These are phyloP conservation scores for Monilinia vaccinii-corymbosi DNA, from an alignment of 2,329 filamentous ascomycete species.

Conservation along the genomic window DNA sequence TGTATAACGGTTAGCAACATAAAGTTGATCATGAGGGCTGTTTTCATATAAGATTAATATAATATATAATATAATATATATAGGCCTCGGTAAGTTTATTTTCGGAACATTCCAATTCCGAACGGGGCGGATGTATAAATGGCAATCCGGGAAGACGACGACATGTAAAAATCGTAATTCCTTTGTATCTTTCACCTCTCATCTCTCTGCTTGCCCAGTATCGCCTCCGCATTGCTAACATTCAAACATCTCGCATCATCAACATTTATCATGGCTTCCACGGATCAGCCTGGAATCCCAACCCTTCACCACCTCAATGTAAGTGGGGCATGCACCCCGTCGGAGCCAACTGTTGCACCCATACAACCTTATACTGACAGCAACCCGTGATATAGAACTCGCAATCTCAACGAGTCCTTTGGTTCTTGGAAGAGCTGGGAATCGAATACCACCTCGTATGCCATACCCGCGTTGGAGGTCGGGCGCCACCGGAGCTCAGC, in stretches of 20 bases:
- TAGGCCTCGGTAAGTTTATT: too few relatives aligned
- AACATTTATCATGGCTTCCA: not conserved
- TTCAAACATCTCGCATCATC: not conserved
- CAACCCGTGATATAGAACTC: slow-evolving; percentile 41
- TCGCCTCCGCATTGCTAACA: not conserved
- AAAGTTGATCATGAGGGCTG: too few relatives aligned
- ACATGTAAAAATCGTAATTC: not conserved
- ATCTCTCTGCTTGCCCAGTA: not conserved
- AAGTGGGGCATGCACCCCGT: not conserved
- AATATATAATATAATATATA: too few relatives aligned
- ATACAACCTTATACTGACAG: not conserved
- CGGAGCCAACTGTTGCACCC: not conserved
- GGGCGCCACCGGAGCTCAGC: slow-evolving; percentile 60
- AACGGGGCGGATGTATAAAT: not conserved
- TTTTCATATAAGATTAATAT: too few relatives aligned
- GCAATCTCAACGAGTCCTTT: slow-evolving; percentile 56
- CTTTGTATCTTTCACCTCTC: too few relatives aligned
- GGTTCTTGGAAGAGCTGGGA: slow-evolving; percentile 60
- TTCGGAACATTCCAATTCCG: not conserved
- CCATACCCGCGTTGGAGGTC: slow-evolving; percentile 30
- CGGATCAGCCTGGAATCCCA: slow-evolving; percentile 9
- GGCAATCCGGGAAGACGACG: not conserved
- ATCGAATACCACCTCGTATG: slow-evolving; percentile 73
- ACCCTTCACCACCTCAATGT: slow-evolving; percentile 26
- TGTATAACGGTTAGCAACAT: too few relatives aligned